Percentiles rank a stretch among this genome's conserved stretches.
Evolutionary conservation across 2,329 filamentous ascomycete species (phyloP).

Genomic region (Didymella exigua): DNA sequence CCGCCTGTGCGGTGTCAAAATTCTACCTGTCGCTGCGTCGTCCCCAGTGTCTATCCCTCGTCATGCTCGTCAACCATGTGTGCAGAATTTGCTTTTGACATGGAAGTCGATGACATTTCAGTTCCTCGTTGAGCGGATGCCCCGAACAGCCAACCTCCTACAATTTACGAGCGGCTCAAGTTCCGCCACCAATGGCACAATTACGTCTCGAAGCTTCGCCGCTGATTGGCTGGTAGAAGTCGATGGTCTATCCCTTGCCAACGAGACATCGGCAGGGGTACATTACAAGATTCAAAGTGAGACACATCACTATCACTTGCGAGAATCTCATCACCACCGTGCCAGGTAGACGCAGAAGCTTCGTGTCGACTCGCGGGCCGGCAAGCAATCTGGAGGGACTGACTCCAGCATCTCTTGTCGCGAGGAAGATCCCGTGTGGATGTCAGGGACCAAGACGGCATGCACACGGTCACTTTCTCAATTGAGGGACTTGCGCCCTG

Average conservation of each 20-base stretch:
- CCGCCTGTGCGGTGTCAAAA: slow-evolving; percentile 28
- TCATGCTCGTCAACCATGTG: slow-evolving; percentile 5
- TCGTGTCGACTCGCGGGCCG: not conserved
- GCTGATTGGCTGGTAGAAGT: slow-evolving; percentile 30
- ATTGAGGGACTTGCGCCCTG: slow-evolving; percentile 24
- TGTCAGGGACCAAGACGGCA: slow-evolving; percentile 12
- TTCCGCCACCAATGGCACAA: slow-evolving; percentile 42
- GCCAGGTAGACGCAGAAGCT: slow-evolving; percentile 10
- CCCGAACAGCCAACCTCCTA: slow-evolving; percentile 26
- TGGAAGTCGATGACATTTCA: slow-evolving; percentile 25
- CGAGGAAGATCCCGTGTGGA: not conserved
- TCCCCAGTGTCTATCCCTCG: slow-evolving; percentile 5
- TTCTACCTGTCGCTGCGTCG: slow-evolving; percentile 28
- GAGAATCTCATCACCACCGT: slow-evolving; percentile 19
- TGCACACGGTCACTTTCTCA: slow-evolving; percentile 19
- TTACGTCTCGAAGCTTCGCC: slow-evolving; percentile 17
- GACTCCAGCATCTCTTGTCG: slow-evolving; percentile 4
- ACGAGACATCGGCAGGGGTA: slow-evolving; percentile 29
- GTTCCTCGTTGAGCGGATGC: slow-evolving; percentile 21
- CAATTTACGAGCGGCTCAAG: slow-evolving; percentile 20
- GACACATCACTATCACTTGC: slow-evolving; percentile 21
- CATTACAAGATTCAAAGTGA: slow-evolving; percentile 29
- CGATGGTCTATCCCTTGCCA: slow-evolving; percentile 21
- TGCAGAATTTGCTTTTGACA: slow-evolving; percentile 25
- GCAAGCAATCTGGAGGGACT: slow-evolving; percentile 1